These are phyloP conservation scores for Xylariaceae sp. DNA, from an alignment of 2,329 filamentous ascomycete genomes.

Conservation along the genomic window DNA sequence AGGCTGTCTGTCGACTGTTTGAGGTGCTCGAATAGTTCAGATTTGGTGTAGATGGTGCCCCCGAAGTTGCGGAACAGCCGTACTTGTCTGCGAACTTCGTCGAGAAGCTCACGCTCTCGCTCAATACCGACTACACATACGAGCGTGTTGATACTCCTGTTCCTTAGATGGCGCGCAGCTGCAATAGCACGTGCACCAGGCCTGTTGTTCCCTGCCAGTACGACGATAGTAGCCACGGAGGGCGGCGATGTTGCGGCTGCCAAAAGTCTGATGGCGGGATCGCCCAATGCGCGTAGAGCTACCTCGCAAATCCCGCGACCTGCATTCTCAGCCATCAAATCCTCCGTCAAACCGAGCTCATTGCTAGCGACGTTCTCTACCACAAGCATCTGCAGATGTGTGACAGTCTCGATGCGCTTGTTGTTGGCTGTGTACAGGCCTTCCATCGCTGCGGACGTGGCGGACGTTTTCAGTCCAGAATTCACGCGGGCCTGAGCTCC, in stretches of 20 bases:
- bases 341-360: constrained; percentile 82
- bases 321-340: constrained; percentile 89
- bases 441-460: constrained; percentile 22
- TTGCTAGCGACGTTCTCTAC: constrained; percentile 88
- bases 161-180: constrained; percentile 81
- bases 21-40: constrained; percentile 59
- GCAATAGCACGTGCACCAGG: constrained; percentile 81
- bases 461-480: constrained; percentile 44
- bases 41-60: constrained; percentile 65
- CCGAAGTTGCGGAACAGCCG: constrained; percentile 82
- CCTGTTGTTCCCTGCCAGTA: constrained; percentile 95
- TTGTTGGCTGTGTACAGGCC: constrained; percentile 55
- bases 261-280: constrained; percentile 58
- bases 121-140: constrained; percentile 84
- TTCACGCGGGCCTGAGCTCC: constrained; percentile 34
- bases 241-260: constrained; percentile 34
- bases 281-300: constrained; percentile 65
- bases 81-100: constrained; percentile 77
- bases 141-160: constrained; percentile 76
- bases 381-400: constrained; percentile 82
- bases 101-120: constrained; percentile 75
- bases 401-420: constrained; percentile 60
- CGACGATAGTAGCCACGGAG: constrained; percentile 51
- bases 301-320: constrained; percentile 86
- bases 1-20: constrained; percentile 42